phyloP scores from a whole-genome alignment of 108 stramenopile genomes.

The Discostella stelligeroides region DNA sequence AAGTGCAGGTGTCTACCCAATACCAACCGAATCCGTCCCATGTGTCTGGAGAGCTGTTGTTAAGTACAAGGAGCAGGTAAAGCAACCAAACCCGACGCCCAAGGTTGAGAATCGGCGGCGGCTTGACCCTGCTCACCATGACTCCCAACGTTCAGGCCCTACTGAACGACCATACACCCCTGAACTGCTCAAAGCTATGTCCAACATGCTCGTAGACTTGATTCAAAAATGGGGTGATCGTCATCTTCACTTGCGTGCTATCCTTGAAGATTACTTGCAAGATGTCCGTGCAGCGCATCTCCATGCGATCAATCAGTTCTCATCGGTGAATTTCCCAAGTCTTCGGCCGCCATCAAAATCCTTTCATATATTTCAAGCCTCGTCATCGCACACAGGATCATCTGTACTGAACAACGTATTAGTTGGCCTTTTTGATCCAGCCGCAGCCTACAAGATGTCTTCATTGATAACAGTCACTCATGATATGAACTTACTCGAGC shows the following conservation, averaged over 20 bases:
- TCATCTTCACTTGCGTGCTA: slow-evolving; percentile 16
- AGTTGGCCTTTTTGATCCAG: slow-evolving; percentile 35
- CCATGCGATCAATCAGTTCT: neutral
- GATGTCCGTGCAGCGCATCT: slow-evolving; percentile 22
- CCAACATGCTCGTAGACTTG: slow-evolving; percentile 27
- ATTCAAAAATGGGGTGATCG: slow-evolving; percentile 38
- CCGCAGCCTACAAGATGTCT: slow-evolving; percentile 17
- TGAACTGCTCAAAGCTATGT: slow-evolving; percentile 23
- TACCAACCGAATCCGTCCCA: slow-evolving; percentile 27
- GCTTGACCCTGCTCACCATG: slow-evolving; percentile 28
- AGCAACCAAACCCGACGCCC: neutral
- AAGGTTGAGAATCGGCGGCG: slow-evolving; percentile 11
- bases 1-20: slow-evolving; percentile 27
- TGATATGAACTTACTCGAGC: slow-evolving; percentile 15
- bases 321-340: neutral
- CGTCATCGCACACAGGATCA: slow-evolving; percentile 18
- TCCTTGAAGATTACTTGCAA: slow-evolving; percentile 22
- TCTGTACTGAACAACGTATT: slow-evolving; percentile 27
- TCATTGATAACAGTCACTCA: slow-evolving; percentile 22
- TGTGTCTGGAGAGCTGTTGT: slow-evolving; percentile 41
- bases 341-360: slow-evolving; percentile 2
- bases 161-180: slow-evolving; percentile 33
- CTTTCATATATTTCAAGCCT: slow-evolving; percentile 19
- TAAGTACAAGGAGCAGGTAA: slow-evolving; percentile 21
- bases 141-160: slow-evolving; percentile 31